phyloP scores from a whole-genome alignment of 73 alveolate genomes.

The Paraurostyla sp. region DNA sequence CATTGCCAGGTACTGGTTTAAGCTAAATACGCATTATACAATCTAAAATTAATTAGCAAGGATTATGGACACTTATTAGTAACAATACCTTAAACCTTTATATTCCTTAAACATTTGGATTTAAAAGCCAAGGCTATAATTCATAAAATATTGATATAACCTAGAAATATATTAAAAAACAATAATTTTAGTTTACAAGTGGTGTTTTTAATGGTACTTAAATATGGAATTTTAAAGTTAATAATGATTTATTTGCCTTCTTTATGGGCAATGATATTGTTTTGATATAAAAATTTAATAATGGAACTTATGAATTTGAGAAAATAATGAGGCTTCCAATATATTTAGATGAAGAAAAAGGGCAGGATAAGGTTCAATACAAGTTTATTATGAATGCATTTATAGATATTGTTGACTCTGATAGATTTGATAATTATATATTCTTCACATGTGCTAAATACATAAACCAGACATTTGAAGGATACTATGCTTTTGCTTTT shows the following conservation, averaged over 20 bases:
- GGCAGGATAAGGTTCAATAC: neutral
- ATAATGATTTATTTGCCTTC: neutral
- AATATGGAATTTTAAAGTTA: neutral
- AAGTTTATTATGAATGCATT: neutral
- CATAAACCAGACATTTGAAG: neutral
- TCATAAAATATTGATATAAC: neutral
- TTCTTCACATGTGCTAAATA: neutral
- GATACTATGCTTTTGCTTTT: neutral
- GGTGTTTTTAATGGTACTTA: neutral
- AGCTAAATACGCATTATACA: neutral
- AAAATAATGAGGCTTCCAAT: neutral
- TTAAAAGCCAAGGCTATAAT: neutral
- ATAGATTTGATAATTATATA: neutral
- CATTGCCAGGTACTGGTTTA: neutral
- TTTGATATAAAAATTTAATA: neutral
- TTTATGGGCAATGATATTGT: neutral
- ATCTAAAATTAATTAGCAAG: neutral
- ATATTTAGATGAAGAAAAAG: neutral
- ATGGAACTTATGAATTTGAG: neutral
- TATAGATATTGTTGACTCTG: neutral
- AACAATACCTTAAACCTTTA: neutral
- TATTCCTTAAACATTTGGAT: neutral
- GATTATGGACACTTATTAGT: neutral
- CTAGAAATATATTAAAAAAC: neutral
- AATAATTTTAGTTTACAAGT: neutral